Conservation (phyloP, 1,284 basidiomycete genomes). For the Cutaneotrichosporon sp. region DNA sequence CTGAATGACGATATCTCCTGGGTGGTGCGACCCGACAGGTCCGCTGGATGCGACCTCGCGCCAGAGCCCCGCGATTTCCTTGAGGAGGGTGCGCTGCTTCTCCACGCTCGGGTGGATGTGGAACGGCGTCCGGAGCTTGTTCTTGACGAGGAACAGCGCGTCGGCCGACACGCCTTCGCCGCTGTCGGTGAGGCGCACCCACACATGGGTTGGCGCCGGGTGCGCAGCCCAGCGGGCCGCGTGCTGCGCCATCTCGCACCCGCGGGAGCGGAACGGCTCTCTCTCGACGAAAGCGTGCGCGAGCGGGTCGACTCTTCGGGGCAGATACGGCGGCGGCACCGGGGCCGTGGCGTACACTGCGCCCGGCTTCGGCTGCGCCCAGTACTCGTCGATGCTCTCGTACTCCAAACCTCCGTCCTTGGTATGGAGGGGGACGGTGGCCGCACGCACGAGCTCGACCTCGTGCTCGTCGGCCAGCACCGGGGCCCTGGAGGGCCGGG, state of each 20-base stretch:
- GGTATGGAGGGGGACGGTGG: neutral
- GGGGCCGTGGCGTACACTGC: neutral
- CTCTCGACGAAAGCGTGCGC: neutral
- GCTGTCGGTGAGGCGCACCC: neutral
- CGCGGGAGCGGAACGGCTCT: neutral
- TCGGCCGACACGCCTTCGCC: neutral
- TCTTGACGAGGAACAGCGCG: neutral
- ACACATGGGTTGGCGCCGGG: neutral
- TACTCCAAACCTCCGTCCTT: neutral
- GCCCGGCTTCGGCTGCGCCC: neutral
- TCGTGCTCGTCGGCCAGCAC: neutral
- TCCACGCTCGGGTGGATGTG: neutral
- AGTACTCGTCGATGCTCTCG: neutral
- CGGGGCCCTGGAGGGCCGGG: too few species aligned
- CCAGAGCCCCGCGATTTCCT: neutral
- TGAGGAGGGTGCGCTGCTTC: neutral
- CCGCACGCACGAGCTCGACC: neutral
- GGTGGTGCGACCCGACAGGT: neutral
- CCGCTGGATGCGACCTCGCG: neutral
- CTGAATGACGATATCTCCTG: neutral
- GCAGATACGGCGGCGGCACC: neutral
- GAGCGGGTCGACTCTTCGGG: neutral
- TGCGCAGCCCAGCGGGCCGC: neutral
- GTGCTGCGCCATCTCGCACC: neutral
- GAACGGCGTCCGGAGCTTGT: neutral